phyloP scores from a whole-genome alignment of 2,329 filamentous ascomycete genomes.

The Aspergillus pseudoterreus region DNA sequence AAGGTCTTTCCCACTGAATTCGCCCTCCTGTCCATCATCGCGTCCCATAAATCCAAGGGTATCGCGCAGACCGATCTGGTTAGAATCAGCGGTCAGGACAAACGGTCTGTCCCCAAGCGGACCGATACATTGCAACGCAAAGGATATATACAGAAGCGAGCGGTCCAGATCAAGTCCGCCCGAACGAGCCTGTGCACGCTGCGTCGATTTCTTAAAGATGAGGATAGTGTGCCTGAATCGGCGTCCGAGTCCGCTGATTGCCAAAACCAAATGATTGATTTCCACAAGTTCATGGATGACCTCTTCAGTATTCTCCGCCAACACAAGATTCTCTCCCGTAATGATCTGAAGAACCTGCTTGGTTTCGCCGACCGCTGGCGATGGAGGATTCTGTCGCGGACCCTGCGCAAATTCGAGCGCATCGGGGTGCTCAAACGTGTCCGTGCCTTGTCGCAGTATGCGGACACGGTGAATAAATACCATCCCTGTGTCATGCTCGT shows the following conservation, averaged over 20 bases:
- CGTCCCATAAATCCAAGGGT: conserved; percentile 50
- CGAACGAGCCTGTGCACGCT: conserved; percentile 57
- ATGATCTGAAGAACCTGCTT: conserved; percentile 50
- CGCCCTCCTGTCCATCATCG: conserved; percentile 56
- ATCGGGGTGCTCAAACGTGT: conserved; percentile 46
- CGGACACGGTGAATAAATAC: conserved; percentile 28
- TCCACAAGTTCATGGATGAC: conserved; percentile 47
- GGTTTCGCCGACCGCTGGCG: conserved; percentile 37
- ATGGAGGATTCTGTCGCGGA: conserved; percentile 39
- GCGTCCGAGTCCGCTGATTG: neutral
- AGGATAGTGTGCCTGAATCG: neutral
- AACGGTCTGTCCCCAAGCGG: conserved; percentile 59
- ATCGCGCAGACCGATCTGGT: conserved; percentile 57
- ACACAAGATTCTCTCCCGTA: conserved; percentile 49
- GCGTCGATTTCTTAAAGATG: conserved; percentile 41
- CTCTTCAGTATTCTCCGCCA: conserved; percentile 50
- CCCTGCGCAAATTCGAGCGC: conserved; percentile 43
- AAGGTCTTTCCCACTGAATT: conserved; percentile 56
- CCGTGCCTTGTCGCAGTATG: conserved; percentile 40
- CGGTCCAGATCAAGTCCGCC: conserved; percentile 45
- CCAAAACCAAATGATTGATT: conserved; percentile 38
- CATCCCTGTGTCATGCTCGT: conserved; percentile 44
- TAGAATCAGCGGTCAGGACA: conserved; percentile 58
- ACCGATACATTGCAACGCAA: conserved; percentile 55
- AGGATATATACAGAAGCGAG: conserved; percentile 59